These are phyloP conservation scores for Herpetospermum pedunculosum DNA, from an alignment of 306 rosid genomes.

Conservation along the genomic window DNA sequence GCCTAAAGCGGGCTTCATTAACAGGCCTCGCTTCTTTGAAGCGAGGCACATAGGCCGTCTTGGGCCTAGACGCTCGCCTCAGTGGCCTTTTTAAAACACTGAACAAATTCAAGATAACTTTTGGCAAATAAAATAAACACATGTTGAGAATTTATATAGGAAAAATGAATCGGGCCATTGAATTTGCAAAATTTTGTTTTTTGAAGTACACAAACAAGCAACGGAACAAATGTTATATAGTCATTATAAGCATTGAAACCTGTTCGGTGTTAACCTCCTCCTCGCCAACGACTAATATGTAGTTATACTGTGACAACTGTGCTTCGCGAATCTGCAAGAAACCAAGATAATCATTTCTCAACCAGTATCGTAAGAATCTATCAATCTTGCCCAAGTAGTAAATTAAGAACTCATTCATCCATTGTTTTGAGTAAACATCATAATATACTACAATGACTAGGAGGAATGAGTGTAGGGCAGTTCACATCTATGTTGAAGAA, in stretches of 20 bases:
- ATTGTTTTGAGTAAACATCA: not conserved
- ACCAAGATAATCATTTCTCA: conserved; percentile 6
- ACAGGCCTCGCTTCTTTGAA: too few relatives aligned
- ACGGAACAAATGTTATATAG: not conserved
- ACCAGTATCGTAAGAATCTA: not conserved
- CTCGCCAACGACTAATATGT: conserved; percentile 86
- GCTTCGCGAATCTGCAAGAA: conserved; percentile 80
- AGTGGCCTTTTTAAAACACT: too few relatives aligned
- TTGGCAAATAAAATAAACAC: too few relatives aligned
- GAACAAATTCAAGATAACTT: not conserved
- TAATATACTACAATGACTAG: not conserved
- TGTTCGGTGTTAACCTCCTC: conserved; percentile 79
- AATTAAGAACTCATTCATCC: not conserved
- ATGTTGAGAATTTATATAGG: not conserved
- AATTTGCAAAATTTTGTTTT: not conserved
- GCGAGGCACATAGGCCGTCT: too few relatives aligned
- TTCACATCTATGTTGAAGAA: not conserved
- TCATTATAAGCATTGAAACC: conserved; percentile 27
- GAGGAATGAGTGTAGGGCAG: not conserved
- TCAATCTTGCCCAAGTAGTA: too few relatives aligned
- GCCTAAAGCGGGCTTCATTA: too few relatives aligned
- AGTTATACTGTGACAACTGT: conserved; percentile 75
- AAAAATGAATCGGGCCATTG: not conserved
- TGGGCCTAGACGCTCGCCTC: too few relatives aligned
- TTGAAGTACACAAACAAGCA: not conserved